Evolutionary conservation across 2,329 filamentous ascomycete species (phyloP), one percentile per base, ranked within the genome.

Genomic region (Penicillium capsulatum): DNA sequence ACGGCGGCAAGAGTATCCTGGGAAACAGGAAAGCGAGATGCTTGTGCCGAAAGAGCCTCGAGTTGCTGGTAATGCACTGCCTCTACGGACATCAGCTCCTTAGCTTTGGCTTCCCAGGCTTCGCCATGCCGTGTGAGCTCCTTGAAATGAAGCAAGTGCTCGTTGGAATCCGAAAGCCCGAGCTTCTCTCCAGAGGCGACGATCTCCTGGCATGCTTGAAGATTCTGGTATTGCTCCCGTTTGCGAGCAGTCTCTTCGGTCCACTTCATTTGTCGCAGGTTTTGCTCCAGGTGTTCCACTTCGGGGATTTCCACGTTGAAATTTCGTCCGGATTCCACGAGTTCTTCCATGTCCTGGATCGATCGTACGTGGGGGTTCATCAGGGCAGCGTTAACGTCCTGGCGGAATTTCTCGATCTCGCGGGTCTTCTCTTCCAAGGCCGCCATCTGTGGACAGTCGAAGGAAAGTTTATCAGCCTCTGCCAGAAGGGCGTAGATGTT

Each of bases 241-340:
- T 74, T 78, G 36, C 81, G 77, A 36, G 80, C 77, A 7, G 86
- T 89, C 53, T 84, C 81, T 45, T 90, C 80, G 45, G 87, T 85
- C 92, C 92, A 98, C 57, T 84, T 87, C 57, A 92, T 77, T 61
- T 94, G 86, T 48, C 89, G 86, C 7, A 95, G 75, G 9, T 91
- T 77, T 44, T 79, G 82, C 24, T 91, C 84, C 7, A 98, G 74
- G 42, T 79, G 77, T 39, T 94, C 89, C 17, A 95, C 77, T 63
- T 97, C 91, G 1, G 86, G 86, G 44, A 94, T 84, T 57, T 95
- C 90, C 38, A 96, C 83, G 56, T 94, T 94, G 60, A 94, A 96
- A 36, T 80, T 79, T 45, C 86, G 85, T 16, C 91, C 90, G 54
- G 89, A 79, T 58, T 97, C 90, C n/a, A 95, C 78, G 6, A 97